A percentile compares a stretch with the other conserved stretches of the same genome.
Evolutionary conservation across 2,329 filamentous ascomycete genomes (phyloP).

Genomic region (Niveomyces coronatus): DNA sequence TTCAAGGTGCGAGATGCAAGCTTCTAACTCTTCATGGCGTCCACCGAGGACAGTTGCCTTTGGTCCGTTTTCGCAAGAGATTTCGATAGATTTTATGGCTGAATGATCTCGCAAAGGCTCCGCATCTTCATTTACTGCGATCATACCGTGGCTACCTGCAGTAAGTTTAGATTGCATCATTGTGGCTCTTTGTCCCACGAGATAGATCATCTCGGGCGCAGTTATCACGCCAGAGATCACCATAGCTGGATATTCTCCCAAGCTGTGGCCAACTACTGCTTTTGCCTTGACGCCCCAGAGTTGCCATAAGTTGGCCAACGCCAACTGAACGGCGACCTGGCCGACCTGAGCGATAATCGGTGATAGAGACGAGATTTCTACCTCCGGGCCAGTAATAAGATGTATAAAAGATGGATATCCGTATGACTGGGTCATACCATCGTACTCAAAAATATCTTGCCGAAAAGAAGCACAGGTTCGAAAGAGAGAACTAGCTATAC

Average conservation of each 20-base stretch:
- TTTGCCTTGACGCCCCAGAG: slow-evolving; percentile 37
- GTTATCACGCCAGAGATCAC: slow-evolving; percentile 61
- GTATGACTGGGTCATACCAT: background rate
- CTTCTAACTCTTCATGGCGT: background rate
- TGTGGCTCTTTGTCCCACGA: slow-evolving; percentile 58
- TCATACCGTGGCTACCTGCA: slow-evolving; percentile 52
- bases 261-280: slow-evolving; percentile 49
- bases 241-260: slow-evolving; percentile 66
- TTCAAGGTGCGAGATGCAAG: background rate
- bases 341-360: background rate
- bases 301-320: slow-evolving; percentile 41
- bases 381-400: background rate
- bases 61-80: slow-evolving; percentile 64
- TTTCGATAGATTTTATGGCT: slow-evolving; percentile 24
- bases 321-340: slow-evolving; percentile 38
- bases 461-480: background rate
- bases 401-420: background rate
- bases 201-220: slow-evolving; percentile 58
- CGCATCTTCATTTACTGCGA: slow-evolving; percentile 33
- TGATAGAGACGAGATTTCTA: background rate
- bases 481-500: slow-evolving; percentile 42
- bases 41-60: slow-evolving; percentile 55
- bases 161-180: slow-evolving; percentile 56
- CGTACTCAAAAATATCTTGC: background rate
- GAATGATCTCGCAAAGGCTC: slow-evolving; percentile 27